These are phyloP conservation scores for Ophiostoma australiae DNA, from an alignment of 2,329 filamentous ascomycete genomes.

Conservation along the genomic window DNA sequence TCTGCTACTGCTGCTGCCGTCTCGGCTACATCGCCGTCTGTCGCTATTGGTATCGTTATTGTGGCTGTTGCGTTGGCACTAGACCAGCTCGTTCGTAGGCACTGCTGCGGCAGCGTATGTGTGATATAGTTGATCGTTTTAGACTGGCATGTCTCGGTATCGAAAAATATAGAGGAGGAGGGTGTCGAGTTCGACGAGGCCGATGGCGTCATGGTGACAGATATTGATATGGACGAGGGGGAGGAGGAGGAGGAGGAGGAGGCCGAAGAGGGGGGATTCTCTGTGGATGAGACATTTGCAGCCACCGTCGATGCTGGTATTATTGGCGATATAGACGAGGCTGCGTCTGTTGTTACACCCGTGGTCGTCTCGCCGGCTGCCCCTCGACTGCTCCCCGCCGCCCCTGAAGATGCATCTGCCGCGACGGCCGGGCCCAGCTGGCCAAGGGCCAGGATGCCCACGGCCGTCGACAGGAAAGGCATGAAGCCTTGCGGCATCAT, in stretches of 20 bases:
- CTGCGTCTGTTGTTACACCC: neutral
- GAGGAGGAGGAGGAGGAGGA: neutral
- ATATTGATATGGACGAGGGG: constrained; percentile 10
- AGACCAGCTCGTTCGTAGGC: constrained; percentile 60
- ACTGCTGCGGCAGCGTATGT: constrained; percentile 70
- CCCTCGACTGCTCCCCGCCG: neutral
- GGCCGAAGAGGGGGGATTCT: neutral
- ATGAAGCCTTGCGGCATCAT: constrained; percentile 27
- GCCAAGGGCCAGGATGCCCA: constrained; percentile 27
- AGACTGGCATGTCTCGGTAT: constrained; percentile 46
- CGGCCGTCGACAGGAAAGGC: constrained; percentile 27
- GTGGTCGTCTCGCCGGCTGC: neutral
- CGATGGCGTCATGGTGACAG: constrained; percentile 17
- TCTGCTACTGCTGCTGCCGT: constrained; percentile 19
- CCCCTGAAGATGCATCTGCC: constrained; percentile 16
- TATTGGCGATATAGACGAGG: constrained; percentile 1
- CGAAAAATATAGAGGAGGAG: constrained; percentile 21
- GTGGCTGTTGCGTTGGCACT: constrained; percentile 30
- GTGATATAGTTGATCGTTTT: constrained; percentile 79
- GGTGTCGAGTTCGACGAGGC: neutral
- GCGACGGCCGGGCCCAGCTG: constrained; percentile 24
- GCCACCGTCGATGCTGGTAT: neutral
- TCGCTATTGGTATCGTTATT: constrained; percentile 14
- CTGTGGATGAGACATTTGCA: neutral
- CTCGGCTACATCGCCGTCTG: constrained; percentile 7